These are phyloP conservation scores for Pelagomonas calceolata DNA, from an alignment of 108 stramenopile species.

Conservation along the genomic window DNA sequence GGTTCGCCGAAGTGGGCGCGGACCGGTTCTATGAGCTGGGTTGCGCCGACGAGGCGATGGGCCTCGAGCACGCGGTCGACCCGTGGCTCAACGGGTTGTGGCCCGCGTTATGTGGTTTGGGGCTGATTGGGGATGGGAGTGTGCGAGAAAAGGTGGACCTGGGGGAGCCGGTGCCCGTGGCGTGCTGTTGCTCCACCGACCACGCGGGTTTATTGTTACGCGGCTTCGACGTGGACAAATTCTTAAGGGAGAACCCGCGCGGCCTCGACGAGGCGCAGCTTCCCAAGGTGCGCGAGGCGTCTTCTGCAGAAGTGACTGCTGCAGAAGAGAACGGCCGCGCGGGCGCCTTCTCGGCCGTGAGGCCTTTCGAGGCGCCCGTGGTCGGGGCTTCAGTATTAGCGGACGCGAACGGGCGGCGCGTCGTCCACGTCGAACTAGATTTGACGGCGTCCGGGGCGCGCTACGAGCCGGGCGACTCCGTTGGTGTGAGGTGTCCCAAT, in stretches of 20 bases:
- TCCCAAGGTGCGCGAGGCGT: background rate
- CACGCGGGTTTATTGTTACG: too few relatives aligned
- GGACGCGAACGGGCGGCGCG: slow-evolving; percentile 53
- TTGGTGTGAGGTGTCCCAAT: slow-evolving; percentile 68
- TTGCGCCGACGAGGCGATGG: slow-evolving; percentile 76
- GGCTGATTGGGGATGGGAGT: slow-evolving; percentile 39
- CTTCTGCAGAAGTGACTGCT: too few relatives aligned
- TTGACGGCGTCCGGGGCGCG: slow-evolving; percentile 12
- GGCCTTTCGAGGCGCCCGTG: slow-evolving; percentile 55
- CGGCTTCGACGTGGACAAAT: too few relatives aligned
- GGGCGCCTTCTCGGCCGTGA: slow-evolving; percentile 34
- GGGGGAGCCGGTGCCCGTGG: too few relatives aligned
- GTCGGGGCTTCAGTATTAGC: slow-evolving; percentile 62
- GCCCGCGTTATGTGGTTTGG: slow-evolving; percentile 8
- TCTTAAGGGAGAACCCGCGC: too few relatives aligned
- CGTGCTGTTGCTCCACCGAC: too few relatives aligned
- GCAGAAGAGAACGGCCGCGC: background rate
- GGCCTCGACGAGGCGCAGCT: background rate
- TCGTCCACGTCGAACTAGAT: slow-evolving; percentile 59
- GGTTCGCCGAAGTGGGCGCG: slow-evolving; percentile 59
- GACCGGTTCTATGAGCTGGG: slow-evolving; percentile 31
- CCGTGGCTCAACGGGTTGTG: slow-evolving; percentile 45
- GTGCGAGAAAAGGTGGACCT: too few relatives aligned
- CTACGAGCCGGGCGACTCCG: slow-evolving; percentile 78
- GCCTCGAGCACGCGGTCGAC: slow-evolving; percentile 72